Conservation (phyloP, 2,329 filamentous ascomycete genomes). For the Knufia petricola region DNA sequence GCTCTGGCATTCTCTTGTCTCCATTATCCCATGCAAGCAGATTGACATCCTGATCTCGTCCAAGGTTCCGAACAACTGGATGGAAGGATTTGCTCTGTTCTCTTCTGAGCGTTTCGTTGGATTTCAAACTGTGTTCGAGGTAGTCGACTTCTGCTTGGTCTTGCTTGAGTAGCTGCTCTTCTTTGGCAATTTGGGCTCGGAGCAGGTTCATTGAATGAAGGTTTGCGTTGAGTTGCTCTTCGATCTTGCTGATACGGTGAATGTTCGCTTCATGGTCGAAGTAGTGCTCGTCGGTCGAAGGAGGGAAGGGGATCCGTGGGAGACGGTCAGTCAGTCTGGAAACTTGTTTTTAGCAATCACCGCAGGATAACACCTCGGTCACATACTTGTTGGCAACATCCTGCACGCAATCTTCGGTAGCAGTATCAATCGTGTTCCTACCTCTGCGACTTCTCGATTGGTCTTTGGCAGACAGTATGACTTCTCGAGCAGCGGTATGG, state of each 20-base stretch:
- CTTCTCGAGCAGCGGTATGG: constrained; percentile 4
- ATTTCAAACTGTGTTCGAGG: constrained; percentile 8
- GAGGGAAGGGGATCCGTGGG: constrained; percentile 10
- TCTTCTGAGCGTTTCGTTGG: constrained; percentile 5
- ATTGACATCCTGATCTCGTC: background rate
- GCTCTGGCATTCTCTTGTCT: background rate
- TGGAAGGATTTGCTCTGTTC: constrained; percentile 9
- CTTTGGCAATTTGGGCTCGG: constrained; percentile 10
- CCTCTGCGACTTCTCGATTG: constrained; percentile 1
- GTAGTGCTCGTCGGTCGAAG: constrained; percentile 7
- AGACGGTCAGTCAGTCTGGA: constrained; percentile 9
- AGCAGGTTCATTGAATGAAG: constrained; percentile 10
- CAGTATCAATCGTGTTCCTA: background rate
- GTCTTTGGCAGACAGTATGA: constrained; percentile 5
- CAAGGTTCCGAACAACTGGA: background rate
- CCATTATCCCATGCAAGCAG: background rate
- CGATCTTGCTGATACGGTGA: constrained; percentile 3
- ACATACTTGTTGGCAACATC: constrained; percentile 6
- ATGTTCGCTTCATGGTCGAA: constrained; percentile 12
- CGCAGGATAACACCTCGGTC: background rate
- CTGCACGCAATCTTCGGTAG: constrained; percentile 6
- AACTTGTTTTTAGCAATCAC: background rate
- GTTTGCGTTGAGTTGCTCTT: constrained; percentile 10
- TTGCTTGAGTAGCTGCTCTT: constrained; percentile 7
- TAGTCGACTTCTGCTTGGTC: constrained; percentile 9